Percentiles rank a stretch among this genome's conserved stretches.
phyloP scores from a whole-genome alignment of 1,139 yeast species.

The Yamadazyma siamensis region DNA sequence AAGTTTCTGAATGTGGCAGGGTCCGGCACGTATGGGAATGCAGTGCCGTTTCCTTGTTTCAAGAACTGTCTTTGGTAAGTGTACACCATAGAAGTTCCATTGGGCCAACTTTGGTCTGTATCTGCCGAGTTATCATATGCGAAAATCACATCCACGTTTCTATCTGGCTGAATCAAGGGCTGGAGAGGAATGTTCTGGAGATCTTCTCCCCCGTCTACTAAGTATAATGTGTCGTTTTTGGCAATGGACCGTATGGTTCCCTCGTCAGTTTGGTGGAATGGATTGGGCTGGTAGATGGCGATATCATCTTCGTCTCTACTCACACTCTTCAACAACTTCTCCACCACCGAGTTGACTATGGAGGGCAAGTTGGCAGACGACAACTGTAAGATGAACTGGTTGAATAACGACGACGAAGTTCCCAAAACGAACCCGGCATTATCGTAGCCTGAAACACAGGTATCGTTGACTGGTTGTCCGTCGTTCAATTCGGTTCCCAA shows the following conservation, averaged over 20 bases:
- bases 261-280: conserved; percentile 46
- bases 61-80: conserved; percentile 72
- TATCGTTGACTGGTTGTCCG: conserved; percentile 46
- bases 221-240: conserved; percentile 33
- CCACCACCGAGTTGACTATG: conserved; percentile 39
- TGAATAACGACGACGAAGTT: conserved; percentile 78
- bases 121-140: conserved; percentile 51
- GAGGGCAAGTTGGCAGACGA: conserved; percentile 56
- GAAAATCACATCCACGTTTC: conserved; percentile 41
- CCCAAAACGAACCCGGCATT: conserved; percentile 85
- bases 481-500: conserved; percentile 64
- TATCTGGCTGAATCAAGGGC: conserved; percentile 37
- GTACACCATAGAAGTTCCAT: conserved; percentile 34
- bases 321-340: conserved; percentile 43
- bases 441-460: conserved; percentile 70
- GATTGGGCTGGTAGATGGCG: conserved; percentile 51
- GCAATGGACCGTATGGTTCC: conserved; percentile 30
- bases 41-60: conserved; percentile 56
- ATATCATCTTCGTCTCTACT: conserved; percentile 41
- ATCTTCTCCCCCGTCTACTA: conserved; percentile 47
- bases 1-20: conserved; percentile 54
- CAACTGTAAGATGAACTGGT: conserved; percentile 65
- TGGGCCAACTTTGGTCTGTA: conserved; percentile 39
- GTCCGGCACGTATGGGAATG: conserved; percentile 89
- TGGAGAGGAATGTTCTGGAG: conserved; percentile 39